Conservation (phyloP, 441 rosid species). For the Rhodomyrtus psidioides region DNA sequence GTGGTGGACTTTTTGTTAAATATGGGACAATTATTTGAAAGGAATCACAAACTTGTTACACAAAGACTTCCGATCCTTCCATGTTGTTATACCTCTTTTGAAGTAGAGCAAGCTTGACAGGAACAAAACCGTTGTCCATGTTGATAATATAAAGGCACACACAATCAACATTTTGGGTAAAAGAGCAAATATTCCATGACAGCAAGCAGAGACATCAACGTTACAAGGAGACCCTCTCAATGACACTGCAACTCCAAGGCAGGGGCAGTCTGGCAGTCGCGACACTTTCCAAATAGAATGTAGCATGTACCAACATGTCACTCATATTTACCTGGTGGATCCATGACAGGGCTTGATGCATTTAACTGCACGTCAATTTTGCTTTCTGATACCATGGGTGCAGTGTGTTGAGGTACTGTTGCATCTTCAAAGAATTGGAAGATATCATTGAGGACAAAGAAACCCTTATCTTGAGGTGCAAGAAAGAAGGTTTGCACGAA, state of each 20-base stretch:
- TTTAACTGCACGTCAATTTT: slow-evolving; percentile 35
- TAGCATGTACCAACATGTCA: neutral
- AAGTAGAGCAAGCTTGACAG: neutral
- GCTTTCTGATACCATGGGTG: slow-evolving; percentile 35
- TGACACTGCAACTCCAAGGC: neutral
- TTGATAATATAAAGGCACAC: neutral
- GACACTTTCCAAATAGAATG: neutral
- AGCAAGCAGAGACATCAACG: neutral
- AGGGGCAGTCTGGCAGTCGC: neutral
- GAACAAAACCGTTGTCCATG: neutral
- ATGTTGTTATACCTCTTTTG: neutral
- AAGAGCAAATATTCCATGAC: neutral
- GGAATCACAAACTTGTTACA: neutral
- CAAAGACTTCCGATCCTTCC: neutral
- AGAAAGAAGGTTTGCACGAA: slow-evolving; percentile 68
- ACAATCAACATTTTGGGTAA: neutral
- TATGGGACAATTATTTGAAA: neutral
- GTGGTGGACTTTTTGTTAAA: neutral
- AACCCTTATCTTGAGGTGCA: slow-evolving; percentile 71
- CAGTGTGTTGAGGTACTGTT: slow-evolving; percentile 26
- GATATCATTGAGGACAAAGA: slow-evolving; percentile 58
- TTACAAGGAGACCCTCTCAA: neutral
- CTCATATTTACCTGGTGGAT: slow-evolving; percentile 53
- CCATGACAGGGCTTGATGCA: slow-evolving; percentile 42
- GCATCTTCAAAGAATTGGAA: slow-evolving; percentile 53